Evolutionary conservation across 257 asterid species (phyloP).

Genomic region (Ballota nigra): DNA sequence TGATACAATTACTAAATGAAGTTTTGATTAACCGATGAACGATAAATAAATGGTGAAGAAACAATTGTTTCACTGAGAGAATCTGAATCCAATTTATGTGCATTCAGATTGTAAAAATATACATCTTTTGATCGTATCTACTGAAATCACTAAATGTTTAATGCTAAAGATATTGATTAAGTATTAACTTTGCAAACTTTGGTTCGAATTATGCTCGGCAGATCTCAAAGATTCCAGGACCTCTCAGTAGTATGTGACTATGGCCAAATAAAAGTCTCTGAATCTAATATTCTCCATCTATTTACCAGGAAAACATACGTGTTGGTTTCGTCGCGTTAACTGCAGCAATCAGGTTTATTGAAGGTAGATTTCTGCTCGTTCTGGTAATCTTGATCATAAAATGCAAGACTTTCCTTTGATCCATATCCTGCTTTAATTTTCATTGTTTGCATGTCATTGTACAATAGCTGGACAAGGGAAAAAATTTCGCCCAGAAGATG

Average conservation of each 20-base stretch:
- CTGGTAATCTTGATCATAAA: constrained; percentile 6
- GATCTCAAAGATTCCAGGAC: not conserved
- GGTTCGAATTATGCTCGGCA: not conserved
- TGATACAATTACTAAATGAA: not conserved
- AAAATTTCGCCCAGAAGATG: constrained; percentile 21
- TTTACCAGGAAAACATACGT: constrained; percentile 70
- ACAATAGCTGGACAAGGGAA: constrained; percentile 42
- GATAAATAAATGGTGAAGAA: too few relatives aligned
- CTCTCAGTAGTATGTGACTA: not conserved
- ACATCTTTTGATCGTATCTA: too few relatives aligned
- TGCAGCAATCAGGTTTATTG: constrained; percentile 81
- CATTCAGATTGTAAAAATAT: too few relatives aligned
- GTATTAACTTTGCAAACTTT: not conserved
- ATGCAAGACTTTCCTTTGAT: not conserved
- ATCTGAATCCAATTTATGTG: too few relatives aligned
- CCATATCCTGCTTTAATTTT: constrained; percentile 14
- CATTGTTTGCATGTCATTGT: constrained; percentile 4
- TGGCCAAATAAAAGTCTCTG: not conserved
- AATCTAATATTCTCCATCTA: constrained; percentile 20
- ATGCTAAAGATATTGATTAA: not conserved
- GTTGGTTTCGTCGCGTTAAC: constrained; percentile 59
- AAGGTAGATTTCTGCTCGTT: constrained; percentile 48
- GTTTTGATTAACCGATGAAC: not conserved
- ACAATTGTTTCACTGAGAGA: not conserved
- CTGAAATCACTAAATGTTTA: not conserved